Conservation (phyloP, 164 flowering plant species). For the Dillenia suffruticosa region DNA sequence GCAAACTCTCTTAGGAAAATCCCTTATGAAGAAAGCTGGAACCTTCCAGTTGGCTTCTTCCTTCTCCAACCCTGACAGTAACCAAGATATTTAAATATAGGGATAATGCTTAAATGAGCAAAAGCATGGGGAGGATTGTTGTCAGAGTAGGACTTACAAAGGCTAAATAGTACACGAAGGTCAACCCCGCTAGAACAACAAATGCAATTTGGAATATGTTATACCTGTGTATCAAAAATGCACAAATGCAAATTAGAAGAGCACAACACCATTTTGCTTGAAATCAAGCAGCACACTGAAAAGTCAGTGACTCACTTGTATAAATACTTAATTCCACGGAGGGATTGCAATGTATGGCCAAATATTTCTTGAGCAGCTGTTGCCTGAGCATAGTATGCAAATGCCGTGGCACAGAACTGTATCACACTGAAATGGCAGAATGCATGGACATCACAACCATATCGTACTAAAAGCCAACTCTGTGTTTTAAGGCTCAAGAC, state of each 20-base stretch:
- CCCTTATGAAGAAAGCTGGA: slow-evolving; percentile 66
- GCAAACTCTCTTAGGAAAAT: no score
- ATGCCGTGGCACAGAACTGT: slow-evolving; percentile 94
- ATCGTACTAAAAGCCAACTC: no score
- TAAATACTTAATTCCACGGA: slow-evolving; percentile 87
- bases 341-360: slow-evolving; percentile 95
- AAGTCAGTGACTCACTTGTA: slow-evolving; percentile 64
- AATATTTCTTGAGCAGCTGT: slow-evolving; percentile 98
- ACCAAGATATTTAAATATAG: background rate
- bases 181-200: slow-evolving; percentile 68
- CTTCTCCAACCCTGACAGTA: slow-evolving; percentile 84
- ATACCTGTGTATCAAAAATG: slow-evolving; percentile 53
- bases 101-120: background rate
- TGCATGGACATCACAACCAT: no score
- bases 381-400: slow-evolving; percentile 96
- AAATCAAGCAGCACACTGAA: background rate
- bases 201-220: slow-evolving; percentile 96
- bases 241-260: slow-evolving; percentile 5
- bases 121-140: no score
- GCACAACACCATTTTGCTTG: background rate
- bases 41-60: slow-evolving; percentile 77
- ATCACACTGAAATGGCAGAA: slow-evolving; percentile 65
- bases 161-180: slow-evolving; percentile 74
- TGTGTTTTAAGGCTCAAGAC: no score
- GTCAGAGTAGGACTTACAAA: slow-evolving; percentile 58